These are phyloP conservation scores for Solanum chmielewskii DNA, from an alignment of 257 asterid genomes.

Conservation along the genomic window DNA sequence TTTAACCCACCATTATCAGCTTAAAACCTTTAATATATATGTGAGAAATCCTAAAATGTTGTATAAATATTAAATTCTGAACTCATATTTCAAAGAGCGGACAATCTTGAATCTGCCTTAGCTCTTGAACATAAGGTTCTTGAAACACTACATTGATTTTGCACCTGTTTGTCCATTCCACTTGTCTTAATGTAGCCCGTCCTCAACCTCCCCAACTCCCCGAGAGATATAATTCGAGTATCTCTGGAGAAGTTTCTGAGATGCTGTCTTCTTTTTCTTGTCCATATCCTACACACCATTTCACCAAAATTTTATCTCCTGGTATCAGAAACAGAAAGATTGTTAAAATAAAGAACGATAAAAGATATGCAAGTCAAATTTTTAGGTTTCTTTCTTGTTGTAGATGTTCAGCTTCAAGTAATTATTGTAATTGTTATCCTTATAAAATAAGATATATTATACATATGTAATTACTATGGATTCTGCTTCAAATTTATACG, in stretches of 20 bases:
- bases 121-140: neutral
- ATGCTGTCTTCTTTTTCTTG: conserved; percentile 12
- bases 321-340: neutral
- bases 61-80: neutral
- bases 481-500: neutral
- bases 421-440: neutral
- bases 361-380: neutral
- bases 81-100: neutral
- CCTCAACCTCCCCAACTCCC: neutral
- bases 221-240: neutral
- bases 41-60: neutral
- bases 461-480: conserved; percentile 3
- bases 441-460: neutral
- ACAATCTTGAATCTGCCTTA: neutral
- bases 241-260: conserved; percentile 10
- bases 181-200: neutral
- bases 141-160: neutral
- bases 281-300: neutral
- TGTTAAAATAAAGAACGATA: neutral
- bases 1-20: neutral
- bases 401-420: neutral
- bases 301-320: neutral
- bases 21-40: neutral
- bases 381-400: neutral
- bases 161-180: neutral